Conservation (phyloP, 495 filamentous ascomycete species). For the Penicillium fimorum region DNA sequence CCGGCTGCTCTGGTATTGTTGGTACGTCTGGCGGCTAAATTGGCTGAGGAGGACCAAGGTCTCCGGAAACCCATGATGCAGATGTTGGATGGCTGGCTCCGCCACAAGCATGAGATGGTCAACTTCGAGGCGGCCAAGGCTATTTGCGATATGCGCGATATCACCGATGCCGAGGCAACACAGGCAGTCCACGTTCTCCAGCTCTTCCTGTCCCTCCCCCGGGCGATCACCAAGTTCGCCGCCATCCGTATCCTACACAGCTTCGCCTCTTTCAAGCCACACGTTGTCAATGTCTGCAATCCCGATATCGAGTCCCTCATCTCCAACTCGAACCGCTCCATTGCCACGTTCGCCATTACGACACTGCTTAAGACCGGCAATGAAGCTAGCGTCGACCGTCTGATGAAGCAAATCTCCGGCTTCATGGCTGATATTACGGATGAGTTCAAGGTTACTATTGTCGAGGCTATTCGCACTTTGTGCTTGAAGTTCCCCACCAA, state of each 20-base stretch:
- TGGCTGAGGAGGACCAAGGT: conserved; percentile 88
- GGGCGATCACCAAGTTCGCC: conserved; percentile 96
- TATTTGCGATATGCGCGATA: conserved; percentile 90
- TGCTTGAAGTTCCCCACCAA: conserved; percentile 98
- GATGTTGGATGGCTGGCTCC: conserved; percentile 91
- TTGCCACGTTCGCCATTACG: conserved; percentile 97
- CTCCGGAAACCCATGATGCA: conserved; percentile 93
- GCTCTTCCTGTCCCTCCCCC: conserved; percentile 93
- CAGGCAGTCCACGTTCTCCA: conserved; percentile 95
- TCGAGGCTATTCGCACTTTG: conserved; percentile 93
- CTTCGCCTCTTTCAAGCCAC: conserved; percentile 92
- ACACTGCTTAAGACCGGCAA: conserved; percentile 98
- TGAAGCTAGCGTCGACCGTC: conserved; percentile 90
- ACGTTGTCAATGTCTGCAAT: conserved; percentile 90
- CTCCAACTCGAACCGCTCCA: conserved; percentile 93
- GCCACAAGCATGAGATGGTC: conserved; percentile 99
- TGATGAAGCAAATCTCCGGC: conserved; percentile 97
- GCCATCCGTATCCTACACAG: conserved; percentile 95
- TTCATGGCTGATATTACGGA: conserved; percentile 99
- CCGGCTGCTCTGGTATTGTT: conserved; percentile 89
- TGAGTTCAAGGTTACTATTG: conserved; percentile 99
- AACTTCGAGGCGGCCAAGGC: conserved; percentile 99
- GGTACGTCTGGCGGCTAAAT: conserved; percentile 87
- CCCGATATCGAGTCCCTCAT: conserved; percentile 95
- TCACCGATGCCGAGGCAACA: conserved; percentile 85